These are phyloP conservation scores for Diversispora epigaea DNA, from an alignment of 192 early-diverging fungal species.

Conservation along the genomic window DNA sequence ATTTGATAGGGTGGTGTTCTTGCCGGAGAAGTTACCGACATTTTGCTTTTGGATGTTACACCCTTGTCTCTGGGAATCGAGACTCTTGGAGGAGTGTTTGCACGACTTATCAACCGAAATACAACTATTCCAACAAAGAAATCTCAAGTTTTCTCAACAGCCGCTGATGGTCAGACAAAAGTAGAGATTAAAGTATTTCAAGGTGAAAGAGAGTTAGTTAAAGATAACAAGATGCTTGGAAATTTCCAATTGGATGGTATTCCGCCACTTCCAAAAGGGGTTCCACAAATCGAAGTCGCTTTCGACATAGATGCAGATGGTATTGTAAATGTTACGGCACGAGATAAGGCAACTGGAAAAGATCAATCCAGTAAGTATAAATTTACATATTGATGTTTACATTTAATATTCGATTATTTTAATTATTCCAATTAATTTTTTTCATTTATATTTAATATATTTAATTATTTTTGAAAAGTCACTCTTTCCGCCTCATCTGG, in stretches of 20 bases:
- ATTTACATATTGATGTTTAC: not conserved
- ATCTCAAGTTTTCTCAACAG: slow-evolving; percentile 98
- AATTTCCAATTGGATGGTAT: slow-evolving; percentile 95
- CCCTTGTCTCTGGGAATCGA: slow-evolving; percentile 98
- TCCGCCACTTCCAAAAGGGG: slow-evolving; percentile 94
- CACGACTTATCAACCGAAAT: slow-evolving; percentile 94
- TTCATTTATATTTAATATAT: not conserved
- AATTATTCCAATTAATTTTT: not conserved
- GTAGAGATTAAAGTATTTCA: slow-evolving; percentile 98
- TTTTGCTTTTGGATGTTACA: slow-evolving; percentile 94
- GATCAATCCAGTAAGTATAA: slow-evolving; percentile 78
- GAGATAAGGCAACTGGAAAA: slow-evolving; percentile 94
- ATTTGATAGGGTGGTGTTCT: slow-evolving; percentile 80
- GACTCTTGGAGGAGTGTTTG: slow-evolving; percentile 97
- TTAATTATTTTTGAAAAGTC: slow-evolving; percentile 42
- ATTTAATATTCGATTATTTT: not conserved
- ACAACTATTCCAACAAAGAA: slow-evolving; percentile 99
- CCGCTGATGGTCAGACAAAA: slow-evolving; percentile 96
- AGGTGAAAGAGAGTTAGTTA: slow-evolving; percentile 95
- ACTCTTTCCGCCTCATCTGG: slow-evolving; percentile 95
- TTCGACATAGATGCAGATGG: slow-evolving; percentile 99
- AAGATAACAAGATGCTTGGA: slow-evolving; percentile 97
- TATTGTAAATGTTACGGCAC: slow-evolving; percentile 96
- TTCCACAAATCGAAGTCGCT: slow-evolving; percentile 97
- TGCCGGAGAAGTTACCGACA: slow-evolving; percentile 93